Conservation (phyloP, 192 early-diverging fungal species). For the Backusella mclennaniae region DNA sequence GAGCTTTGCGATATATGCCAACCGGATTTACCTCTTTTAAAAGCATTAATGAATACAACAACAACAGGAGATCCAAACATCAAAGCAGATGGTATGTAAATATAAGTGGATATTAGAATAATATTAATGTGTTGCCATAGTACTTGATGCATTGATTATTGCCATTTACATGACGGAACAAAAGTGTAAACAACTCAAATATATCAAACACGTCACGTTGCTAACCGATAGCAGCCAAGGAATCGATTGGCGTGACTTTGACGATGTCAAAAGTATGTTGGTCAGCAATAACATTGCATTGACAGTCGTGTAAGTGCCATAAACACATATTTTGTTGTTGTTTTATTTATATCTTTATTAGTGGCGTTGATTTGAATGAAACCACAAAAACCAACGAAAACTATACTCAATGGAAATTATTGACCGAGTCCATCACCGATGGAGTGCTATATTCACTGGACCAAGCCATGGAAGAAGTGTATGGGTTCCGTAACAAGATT, state of each 20-base stretch:
- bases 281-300: background rate
- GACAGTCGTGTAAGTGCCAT: background rate
- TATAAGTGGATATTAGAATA: too few relatives aligned
- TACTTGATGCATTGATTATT: conserved; percentile 6
- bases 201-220: background rate
- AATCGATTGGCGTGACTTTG: background rate
- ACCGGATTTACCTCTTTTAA: background rate
- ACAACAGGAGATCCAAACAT: background rate
- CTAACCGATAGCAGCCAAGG: background rate
- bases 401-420: background rate
- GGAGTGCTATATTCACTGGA: background rate
- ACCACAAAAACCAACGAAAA: background rate
- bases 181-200: background rate
- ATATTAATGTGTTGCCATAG: background rate
- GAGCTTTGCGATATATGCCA: background rate
- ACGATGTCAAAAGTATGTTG: background rate
- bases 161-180: background rate
- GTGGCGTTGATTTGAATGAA: background rate
- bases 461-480: background rate
- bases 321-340: too few relatives aligned
- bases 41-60: background rate
- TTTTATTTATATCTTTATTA: background rate
- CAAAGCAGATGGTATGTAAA: background rate
- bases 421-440: background rate
- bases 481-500: background rate